Percentiles rank a stretch among this genome's conserved stretches.
Evolutionary conservation across 148 eudicot species (phyloP).

Genomic region (Silene uniflora): DNA sequence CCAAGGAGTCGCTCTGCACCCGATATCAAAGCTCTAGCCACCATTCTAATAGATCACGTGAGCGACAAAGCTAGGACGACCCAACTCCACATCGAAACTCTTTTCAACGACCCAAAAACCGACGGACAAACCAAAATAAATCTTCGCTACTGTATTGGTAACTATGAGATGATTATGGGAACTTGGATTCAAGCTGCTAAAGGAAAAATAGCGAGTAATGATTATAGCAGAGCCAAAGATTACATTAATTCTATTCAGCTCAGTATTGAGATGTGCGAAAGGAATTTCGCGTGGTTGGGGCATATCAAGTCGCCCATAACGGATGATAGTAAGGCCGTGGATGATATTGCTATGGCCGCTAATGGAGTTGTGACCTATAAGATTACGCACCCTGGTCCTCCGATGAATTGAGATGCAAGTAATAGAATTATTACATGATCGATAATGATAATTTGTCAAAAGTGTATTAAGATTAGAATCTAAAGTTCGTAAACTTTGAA

Average conservation of each 20-base stretch:
- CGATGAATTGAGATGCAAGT: too few species aligned
- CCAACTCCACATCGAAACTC: neutral
- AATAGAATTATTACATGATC: too few species aligned
- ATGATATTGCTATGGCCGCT: conserved; percentile 4
- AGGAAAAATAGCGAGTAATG: neutral
- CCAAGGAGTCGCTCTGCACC: neutral
- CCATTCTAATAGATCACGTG: neutral
- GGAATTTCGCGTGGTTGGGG: conserved; percentile 3
- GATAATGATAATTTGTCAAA: too few species aligned
- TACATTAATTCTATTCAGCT: neutral
- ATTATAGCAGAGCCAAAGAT: neutral
- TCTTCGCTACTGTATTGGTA: neutral
- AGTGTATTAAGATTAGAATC: too few species aligned
- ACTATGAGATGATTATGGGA: neutral
- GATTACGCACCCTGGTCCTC: too few species aligned
- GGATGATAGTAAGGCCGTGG: neutral
- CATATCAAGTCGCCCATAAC: conserved; percentile 6
- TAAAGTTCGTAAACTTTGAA: too few species aligned
- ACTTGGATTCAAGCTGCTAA: neutral
- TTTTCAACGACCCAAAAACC: neutral
- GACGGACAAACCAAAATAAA: neutral
- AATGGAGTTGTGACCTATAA: neutral
- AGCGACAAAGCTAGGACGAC: neutral
- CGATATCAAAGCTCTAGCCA: neutral
- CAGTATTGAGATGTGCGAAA: conserved; percentile 9